phyloP scores from a whole-genome alignment of 148 eudicot species.

The Rhododendron ferrugineum region DNA sequence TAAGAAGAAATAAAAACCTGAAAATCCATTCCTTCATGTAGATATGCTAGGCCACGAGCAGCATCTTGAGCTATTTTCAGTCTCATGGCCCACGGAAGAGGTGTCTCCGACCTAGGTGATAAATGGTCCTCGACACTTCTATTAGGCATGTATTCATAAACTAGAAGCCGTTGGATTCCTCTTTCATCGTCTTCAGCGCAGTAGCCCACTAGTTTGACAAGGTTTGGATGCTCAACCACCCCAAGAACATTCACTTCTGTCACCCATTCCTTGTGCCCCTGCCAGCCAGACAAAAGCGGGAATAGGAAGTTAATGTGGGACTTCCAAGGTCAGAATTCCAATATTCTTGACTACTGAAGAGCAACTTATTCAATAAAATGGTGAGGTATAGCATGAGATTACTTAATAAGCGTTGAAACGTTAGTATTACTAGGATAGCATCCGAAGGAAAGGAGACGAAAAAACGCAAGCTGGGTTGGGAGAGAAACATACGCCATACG shows the following conservation, averaged over 20 bases:
- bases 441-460: neutral
- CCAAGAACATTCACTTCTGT: conserved; percentile 92
- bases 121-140: conserved; percentile 86
- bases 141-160: conserved; percentile 92
- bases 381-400: neutral
- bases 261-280: conserved; percentile 99
- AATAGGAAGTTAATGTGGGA: neutral
- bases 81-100: conserved; percentile 82
- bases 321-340: neutral
- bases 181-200: conserved; percentile 98
- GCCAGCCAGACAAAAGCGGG: conserved; percentile 3
- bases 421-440: neutral
- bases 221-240: conserved; percentile 85
- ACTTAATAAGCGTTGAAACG: neutral
- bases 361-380: neutral
- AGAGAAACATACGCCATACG: neutral
- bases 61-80: conserved; percentile 81
- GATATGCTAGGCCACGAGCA: conserved; percentile 86
- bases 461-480: neutral
- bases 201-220: conserved; percentile 80
- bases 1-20: conserved; percentile 39
- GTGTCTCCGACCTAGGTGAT: conserved; percentile 39
- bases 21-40: conserved; percentile 94
- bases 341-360: neutral
- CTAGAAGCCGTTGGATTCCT: conserved; percentile 83